Conservation (phyloP, 345 rosid genomes). For the Garcia nutans region DNA sequence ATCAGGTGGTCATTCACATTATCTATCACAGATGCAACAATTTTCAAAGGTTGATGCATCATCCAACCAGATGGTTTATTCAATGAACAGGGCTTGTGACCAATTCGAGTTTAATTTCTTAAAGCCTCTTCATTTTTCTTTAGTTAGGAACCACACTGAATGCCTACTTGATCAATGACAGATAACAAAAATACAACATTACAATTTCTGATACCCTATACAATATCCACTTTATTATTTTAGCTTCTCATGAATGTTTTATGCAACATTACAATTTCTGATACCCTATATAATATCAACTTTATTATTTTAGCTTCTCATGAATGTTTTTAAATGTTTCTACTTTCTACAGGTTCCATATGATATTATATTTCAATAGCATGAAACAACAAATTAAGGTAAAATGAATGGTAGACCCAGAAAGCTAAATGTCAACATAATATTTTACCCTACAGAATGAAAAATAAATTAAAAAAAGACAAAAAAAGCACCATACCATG, state of each 20-base stretch:
- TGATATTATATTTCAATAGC: background rate
- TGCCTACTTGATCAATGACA: background rate
- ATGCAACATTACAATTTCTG: no score
- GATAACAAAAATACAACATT: background rate
- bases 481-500: constrained; percentile 57
- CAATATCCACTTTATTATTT: background rate
- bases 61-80: no score
- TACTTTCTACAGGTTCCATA: no score
- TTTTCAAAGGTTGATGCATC: no score
- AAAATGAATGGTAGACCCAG: background rate
- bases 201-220: background rate
- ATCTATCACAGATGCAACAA: no score
- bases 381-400: background rate
- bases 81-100: no score
- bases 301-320: background rate
- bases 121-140: no score
- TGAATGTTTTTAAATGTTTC: no score
- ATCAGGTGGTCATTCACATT: no score
- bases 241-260: background rate
- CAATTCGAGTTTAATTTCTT: no score
- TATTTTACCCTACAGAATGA: background rate
- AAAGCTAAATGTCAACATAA: background rate
- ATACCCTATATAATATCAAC: no score
- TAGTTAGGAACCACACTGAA: no score
- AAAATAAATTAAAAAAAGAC: background rate